These are phyloP conservation scores for Jamesozyma rosinii DNA, from an alignment of 805 yeast species.

Conservation along the genomic window DNA sequence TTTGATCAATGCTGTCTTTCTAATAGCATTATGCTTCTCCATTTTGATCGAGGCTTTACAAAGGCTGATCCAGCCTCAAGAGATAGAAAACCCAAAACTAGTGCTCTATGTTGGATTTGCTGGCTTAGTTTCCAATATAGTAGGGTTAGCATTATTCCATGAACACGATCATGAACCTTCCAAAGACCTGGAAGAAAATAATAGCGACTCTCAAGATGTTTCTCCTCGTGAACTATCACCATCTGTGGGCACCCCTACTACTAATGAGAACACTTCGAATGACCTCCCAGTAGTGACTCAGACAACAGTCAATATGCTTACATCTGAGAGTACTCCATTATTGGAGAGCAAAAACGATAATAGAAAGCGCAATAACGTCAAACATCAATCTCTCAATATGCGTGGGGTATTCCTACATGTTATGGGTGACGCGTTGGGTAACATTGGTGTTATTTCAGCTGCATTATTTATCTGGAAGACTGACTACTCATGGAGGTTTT, in stretches of 20 bases:
- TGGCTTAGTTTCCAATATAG: slow-evolving; percentile 72
- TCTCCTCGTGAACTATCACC: not conserved
- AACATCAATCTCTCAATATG: slow-evolving; percentile 77
- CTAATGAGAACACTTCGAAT: not conserved
- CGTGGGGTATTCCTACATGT: slow-evolving; percentile 95
- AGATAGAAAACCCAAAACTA: slow-evolving; percentile 71
- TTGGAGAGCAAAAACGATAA: not conserved
- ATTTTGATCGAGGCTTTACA: slow-evolving; percentile 89
- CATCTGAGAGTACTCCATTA: too few relatives aligned
- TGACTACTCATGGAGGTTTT: slow-evolving; percentile 76
- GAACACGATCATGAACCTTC: slow-evolving; percentile 32
- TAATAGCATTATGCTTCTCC: slow-evolving; percentile 85
- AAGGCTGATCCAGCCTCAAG: slow-evolving; percentile 73
- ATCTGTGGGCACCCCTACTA: too few relatives aligned
- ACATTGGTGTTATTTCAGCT: slow-evolving; percentile 81
- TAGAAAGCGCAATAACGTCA: not conserved
- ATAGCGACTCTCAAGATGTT: not conserved
- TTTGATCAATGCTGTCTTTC: slow-evolving; percentile 82
- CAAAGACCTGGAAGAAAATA: not conserved
- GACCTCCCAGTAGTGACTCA: not conserved
- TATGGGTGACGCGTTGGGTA: slow-evolving; percentile 91
- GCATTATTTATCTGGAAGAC: slow-evolving; percentile 94
- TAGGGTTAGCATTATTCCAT: slow-evolving; percentile 82
- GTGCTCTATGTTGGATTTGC: slow-evolving; percentile 73
- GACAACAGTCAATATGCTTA: slow-evolving; percentile 32